Conservation (phyloP, 768 basidiomycete species). For the Naganishia antarctica region DNA sequence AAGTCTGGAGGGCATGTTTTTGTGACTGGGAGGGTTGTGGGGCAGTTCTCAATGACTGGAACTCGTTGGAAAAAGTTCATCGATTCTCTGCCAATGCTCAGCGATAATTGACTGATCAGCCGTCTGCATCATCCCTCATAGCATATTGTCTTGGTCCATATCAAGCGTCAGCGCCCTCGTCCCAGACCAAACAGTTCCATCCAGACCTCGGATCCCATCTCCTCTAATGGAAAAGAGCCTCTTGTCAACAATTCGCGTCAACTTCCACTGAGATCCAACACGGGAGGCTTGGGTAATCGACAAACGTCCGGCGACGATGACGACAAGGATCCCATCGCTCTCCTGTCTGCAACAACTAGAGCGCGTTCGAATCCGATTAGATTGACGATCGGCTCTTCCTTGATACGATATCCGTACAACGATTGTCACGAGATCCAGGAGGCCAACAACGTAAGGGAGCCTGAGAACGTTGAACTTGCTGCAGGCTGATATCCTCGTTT, state of each 20-base stretch:
- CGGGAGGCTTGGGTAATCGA: too few species aligned
- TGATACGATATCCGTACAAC: neutral
- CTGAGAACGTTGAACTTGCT: too few species aligned
- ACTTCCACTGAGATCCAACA: neutral
- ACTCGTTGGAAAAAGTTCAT: slow-evolving; percentile 4
- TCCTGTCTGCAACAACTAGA: neutral
- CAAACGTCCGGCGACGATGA: neutral
- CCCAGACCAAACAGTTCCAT: neutral
- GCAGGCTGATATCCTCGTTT: neutral
- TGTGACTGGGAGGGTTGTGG: slow-evolving; percentile 13
- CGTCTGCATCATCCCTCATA: neutral
- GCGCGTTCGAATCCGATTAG: neutral
- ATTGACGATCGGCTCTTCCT: neutral
- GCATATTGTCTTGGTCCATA: slow-evolving; percentile 1
- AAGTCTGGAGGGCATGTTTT: slow-evolving; percentile 11
- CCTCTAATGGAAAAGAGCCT: neutral
- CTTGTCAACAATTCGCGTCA: neutral
- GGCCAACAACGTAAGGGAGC: neutral
- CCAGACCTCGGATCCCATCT: neutral
- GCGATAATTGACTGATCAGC: too few species aligned
- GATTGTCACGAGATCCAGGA: neutral
- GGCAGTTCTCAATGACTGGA: slow-evolving; percentile 5
- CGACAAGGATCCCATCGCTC: slow-evolving; percentile 7
- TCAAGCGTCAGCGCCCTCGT: slow-evolving; percentile 7
- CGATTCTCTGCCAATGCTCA: too few species aligned